phyloP scores from a whole-genome alignment of 805 yeast genomes.

The Schwanniomyces vanrijiae region DNA sequence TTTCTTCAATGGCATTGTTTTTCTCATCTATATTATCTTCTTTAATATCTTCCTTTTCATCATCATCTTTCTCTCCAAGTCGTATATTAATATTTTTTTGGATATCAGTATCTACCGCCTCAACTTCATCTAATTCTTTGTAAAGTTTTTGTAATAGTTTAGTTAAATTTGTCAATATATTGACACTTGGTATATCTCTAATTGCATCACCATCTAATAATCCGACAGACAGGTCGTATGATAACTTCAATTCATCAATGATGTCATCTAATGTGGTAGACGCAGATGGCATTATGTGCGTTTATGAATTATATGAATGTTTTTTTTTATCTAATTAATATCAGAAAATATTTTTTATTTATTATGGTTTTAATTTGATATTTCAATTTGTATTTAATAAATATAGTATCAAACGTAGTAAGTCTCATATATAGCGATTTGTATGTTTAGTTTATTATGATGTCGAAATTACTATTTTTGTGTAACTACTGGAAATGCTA shows the following conservation, averaged over 20 bases:
- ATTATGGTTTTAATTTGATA: not conserved
- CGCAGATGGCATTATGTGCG: slow-evolving; percentile 24
- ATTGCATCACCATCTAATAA: slow-evolving; percentile 59
- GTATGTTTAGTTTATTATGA: not conserved
- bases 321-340: not conserved
- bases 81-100: slow-evolving; percentile 11
- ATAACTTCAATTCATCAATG: slow-evolving; percentile 49
- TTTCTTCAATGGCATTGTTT: not conserved
- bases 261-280: slow-evolving; percentile 50
- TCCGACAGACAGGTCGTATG: slow-evolving; percentile 61
- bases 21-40: not conserved
- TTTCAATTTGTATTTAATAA: not conserved
- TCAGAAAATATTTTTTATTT: not conserved
- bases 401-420: not conserved
- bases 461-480: not conserved
- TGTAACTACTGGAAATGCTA: not conserved
- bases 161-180: slow-evolving; percentile 44
- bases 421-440: not conserved
- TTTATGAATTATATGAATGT: slow-evolving; percentile 1
- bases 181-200: slow-evolving; percentile 40
- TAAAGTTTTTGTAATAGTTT: slow-evolving; percentile 41
- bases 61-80: slow-evolving; percentile 4
- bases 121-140: slow-evolving; percentile 35
- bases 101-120: slow-evolving; percentile 28
- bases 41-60: slow-evolving; percentile 7